A percentile compares a stretch with the other conserved stretches of the same genome.
These are phyloP conservation scores for Falciphora oryzae DNA, from an alignment of 2,329 filamentous ascomycete species.

Conservation along the genomic window DNA sequence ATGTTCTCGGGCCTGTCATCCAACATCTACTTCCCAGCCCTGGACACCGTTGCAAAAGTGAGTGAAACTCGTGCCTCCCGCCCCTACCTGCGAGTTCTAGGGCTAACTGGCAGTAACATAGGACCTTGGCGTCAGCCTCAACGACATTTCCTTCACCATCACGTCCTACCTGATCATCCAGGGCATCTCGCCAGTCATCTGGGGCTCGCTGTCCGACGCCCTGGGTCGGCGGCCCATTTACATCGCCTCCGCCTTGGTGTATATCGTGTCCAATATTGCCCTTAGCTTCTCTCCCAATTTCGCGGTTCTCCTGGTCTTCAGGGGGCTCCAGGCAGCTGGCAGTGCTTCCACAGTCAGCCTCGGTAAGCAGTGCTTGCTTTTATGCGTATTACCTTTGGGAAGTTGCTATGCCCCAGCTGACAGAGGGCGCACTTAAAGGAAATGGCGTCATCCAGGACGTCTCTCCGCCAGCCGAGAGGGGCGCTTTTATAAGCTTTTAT, in stretches of 20 bases:
- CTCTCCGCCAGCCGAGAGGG: constrained; percentile 22
- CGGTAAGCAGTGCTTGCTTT: constrained; percentile 22
- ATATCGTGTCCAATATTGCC: constrained; percentile 39
- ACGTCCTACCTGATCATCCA: constrained; percentile 45
- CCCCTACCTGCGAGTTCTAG: not conserved
- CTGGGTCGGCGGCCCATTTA: constrained; percentile 40
- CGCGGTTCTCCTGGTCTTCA: constrained; percentile 35
- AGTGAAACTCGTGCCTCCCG: not conserved
- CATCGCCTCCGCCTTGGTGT: constrained; percentile 39
- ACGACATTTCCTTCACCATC: constrained; percentile 33
- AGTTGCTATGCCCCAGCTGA: too few relatives aligned
- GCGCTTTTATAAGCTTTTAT: constrained; percentile 25
- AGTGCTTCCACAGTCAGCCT: constrained; percentile 42
- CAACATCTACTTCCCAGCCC: constrained; percentile 44
- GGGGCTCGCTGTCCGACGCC: constrained; percentile 41
- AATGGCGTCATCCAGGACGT: constrained; percentile 29
- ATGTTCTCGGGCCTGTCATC: constrained; percentile 47
- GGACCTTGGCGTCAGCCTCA: constrained; percentile 25
- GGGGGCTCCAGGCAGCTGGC: constrained; percentile 41
- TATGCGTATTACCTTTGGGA: too few relatives aligned
- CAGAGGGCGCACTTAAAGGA: too few relatives aligned
- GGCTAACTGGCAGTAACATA: constrained; percentile 8
- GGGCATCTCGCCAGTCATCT: constrained; percentile 42
- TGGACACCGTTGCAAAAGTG: constrained; percentile 32
- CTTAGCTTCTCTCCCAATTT: constrained; percentile 39